Evolutionary conservation across 371 early-diverging fungal species (phyloP).

Genomic region (Mortierella polycephala): DNA sequence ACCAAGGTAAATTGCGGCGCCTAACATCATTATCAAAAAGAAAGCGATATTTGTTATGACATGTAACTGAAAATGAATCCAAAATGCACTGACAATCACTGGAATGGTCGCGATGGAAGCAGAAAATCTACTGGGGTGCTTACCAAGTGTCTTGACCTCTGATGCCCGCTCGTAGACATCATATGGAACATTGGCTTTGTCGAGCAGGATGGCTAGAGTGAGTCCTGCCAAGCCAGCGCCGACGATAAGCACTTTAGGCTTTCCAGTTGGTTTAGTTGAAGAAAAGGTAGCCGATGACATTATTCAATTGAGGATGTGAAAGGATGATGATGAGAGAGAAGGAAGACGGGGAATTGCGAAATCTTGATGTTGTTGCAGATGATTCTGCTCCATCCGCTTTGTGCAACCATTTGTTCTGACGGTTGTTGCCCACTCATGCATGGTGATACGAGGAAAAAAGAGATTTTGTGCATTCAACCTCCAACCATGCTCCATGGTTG

Average conservation of each 20-base stretch:
- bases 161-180: conserved; percentile 19
- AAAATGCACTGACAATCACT: background rate
- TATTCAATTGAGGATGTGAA: too few relatives aligned
- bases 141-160: conserved; percentile 15
- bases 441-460: too few relatives aligned
- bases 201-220: conserved; percentile 20
- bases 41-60: background rate
- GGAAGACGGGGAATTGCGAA: too few relatives aligned
- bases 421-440: too few relatives aligned
- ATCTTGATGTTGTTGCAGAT: too few relatives aligned
- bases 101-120: too few relatives aligned
- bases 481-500: too few relatives aligned
- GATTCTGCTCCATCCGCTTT: too few relatives aligned
- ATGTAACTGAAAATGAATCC: background rate
- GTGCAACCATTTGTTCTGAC: too few relatives aligned
- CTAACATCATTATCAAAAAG: conserved; percentile 12
- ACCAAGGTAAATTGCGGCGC: conserved; percentile 21
- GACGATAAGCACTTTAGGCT: conserved; percentile 19
- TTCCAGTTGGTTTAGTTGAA: background rate
- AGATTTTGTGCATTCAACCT: too few relatives aligned
- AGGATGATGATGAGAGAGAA: too few relatives aligned
- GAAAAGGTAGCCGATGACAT: too few relatives aligned
- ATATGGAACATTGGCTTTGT: conserved; percentile 18
- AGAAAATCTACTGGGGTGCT: background rate
- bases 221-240: conserved; percentile 21